A percentile compares a stretch with the other conserved stretches of the same genome.
Conservation (phyloP, 2,329 filamentous ascomycete genomes). For the Diaporthe caulivora region DNA sequence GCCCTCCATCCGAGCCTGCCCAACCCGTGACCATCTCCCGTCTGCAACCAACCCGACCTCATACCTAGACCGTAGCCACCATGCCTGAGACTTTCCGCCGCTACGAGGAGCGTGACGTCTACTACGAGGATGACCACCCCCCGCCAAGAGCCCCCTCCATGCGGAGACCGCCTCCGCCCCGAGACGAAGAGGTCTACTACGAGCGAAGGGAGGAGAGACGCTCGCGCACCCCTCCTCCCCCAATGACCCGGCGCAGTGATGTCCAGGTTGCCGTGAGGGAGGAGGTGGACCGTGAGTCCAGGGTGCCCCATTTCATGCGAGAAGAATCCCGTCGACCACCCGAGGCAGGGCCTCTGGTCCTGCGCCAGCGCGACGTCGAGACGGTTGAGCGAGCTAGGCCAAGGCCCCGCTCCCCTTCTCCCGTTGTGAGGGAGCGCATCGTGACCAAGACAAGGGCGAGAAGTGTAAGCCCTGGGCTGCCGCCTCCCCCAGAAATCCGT, state of each 20-base stretch:
- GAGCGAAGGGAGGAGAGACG: conserved; percentile 38
- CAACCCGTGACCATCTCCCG: conserved; percentile 15
- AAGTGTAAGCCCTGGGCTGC: conserved; percentile 53
- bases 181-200: conserved; percentile 38
- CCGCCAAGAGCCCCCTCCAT: conserved; percentile 35
- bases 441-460: conserved; percentile 53
- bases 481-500: conserved; percentile 41
- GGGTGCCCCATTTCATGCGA: conserved; percentile 64
- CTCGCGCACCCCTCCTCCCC: conserved; percentile 31
- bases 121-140: conserved; percentile 48
- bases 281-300: conserved; percentile 57
- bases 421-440: conserved; percentile 56
- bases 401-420: conserved; percentile 59
- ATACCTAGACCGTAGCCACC: conserved; percentile 33
- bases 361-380: conserved; percentile 68
- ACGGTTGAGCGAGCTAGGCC: conserved; percentile 62
- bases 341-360: conserved; percentile 65
- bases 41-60: conserved; percentile 14
- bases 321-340: conserved; percentile 58
- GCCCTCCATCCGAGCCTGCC: conserved; percentile 13
- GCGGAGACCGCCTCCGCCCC: conserved; percentile 33
- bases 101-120: conserved; percentile 61
- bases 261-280: conserved; percentile 57
- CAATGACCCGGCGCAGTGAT: conserved; percentile 43
- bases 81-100: conserved; percentile 46